Conservation (phyloP, 306 rosid genomes). For the Prunus campanulata region DNA sequence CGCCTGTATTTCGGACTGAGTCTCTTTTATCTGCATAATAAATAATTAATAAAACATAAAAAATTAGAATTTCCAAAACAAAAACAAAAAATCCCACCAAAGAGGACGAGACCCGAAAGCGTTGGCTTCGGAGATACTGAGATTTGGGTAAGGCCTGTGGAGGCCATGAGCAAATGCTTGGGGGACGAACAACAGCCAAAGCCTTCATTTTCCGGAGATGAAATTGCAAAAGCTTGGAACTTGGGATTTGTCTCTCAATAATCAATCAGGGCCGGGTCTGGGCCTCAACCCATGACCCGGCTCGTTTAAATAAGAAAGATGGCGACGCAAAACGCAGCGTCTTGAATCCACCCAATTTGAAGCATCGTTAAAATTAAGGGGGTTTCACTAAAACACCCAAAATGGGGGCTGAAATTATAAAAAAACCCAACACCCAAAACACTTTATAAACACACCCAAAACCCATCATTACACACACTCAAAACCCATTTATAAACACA, state of each 20-base stretch:
- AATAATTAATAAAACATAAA: not conserved
- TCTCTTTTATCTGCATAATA: not conserved
- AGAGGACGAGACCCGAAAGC: conserved; percentile 33
- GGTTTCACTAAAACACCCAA: too few relatives aligned
- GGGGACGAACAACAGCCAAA: conserved; percentile 36
- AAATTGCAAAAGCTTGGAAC: too few relatives aligned
- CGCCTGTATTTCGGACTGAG: not conserved
- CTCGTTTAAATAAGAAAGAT: not conserved
- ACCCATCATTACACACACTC: too few relatives aligned
- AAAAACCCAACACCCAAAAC: too few relatives aligned
- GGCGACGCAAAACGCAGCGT: not conserved
- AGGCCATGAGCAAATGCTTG: conserved; percentile 3
- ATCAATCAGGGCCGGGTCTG: not conserved
- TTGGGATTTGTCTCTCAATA: too few relatives aligned
- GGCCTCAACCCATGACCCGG: not conserved
- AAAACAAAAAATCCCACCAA: conserved; percentile 29
- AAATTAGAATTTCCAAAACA: not conserved
- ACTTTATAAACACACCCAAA: too few relatives aligned
- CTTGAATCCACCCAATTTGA: not conserved
- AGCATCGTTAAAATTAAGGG: too few relatives aligned
- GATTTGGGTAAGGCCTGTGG: conserved; percentile 11
- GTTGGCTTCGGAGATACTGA: conserved; percentile 26
- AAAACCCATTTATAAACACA: too few relatives aligned
- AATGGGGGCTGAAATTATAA: too few relatives aligned
- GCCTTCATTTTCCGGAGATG: conserved; percentile 40